Base-by-base conservation (phyloP, 768 basidiomycete genomes). In the Lentinula detonsa region DNA sequence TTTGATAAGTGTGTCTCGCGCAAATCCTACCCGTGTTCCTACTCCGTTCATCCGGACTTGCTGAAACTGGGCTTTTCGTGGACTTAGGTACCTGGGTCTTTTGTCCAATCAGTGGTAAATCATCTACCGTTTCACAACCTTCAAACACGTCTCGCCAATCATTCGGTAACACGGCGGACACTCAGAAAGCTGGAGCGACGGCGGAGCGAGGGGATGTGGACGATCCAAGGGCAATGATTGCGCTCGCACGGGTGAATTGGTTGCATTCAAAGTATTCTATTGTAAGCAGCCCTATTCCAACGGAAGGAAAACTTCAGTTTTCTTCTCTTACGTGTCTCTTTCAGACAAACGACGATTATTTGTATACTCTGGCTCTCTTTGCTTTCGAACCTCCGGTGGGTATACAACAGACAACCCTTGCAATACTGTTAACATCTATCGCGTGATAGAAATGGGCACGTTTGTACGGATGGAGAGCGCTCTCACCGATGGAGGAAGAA, bases 401-500 rank as follows among this genome's bases (percentile, higher is more conserved):
- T 60, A 34, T 5, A 16, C 18, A 5, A 15, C 7, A 9, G 4
- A 42, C 8, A 34, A 23, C 13, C 16, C 15, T 35, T n/a, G 15
- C 33, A 10, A 33, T 8, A 33, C 34, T 15, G 28, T 4, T 45
- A 33, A 15, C 52, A 10, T 42, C 39, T 16, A 57, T 33, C 11
- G 28, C 35, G 11, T 16, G 13, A 1, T 53, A 81, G 80, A 57
- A 55, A 6, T 82, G 79, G 76, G 70, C 74, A 0, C 65, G 69
- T n/a, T 66, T 66, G 2, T 80, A 72, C 61, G 79, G 79, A 1
- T 83, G 81, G 80, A 71, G 81, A 6, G 40, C 67, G 2, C 68
- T 78, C 16, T 81, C 81, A 21, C 71, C 72, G 28, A 66, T 83
- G 16, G 82, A 83, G 64, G 61, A 69, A 18, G 69, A 81, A 51